phyloP scores from a whole-genome alignment of 2,329 filamentous ascomycete genomes.

The Ophiostoma sp. region DNA sequence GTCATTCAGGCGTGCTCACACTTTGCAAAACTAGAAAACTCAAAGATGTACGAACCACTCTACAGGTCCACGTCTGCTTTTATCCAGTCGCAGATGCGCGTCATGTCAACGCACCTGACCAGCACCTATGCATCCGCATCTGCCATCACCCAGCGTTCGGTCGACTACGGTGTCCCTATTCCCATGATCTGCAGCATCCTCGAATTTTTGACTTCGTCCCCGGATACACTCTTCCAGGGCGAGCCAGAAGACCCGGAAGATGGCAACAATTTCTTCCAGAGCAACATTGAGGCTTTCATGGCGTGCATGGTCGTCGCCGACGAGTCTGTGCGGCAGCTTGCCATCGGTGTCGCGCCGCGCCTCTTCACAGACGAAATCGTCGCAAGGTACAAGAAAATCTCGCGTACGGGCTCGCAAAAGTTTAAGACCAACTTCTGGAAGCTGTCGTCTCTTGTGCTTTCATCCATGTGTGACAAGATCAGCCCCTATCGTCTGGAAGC shows the following conservation, averaged over 20 bases:
- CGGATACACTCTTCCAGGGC: conserved; percentile 44
- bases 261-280: conserved; percentile 39
- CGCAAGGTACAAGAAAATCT: conserved; percentile 36
- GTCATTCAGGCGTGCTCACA: conserved; percentile 58
- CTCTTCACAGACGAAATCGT: conserved; percentile 42
- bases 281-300: conserved; percentile 49
- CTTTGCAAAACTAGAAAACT: conserved; percentile 51
- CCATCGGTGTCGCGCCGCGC: conserved; percentile 44
- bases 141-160: conserved; percentile 38
- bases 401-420: conserved; percentile 36
- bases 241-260: conserved; percentile 36
- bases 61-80: conserved; percentile 53
- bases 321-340: conserved; percentile 45
- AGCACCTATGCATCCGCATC: conserved; percentile 39
- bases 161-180: conserved; percentile 38
- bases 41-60: conserved; percentile 48
- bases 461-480: conserved; percentile 47
- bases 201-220: conserved; percentile 52
- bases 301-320: conserved; percentile 51
- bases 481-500: conserved; percentile 40
- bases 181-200: conserved; percentile 50
- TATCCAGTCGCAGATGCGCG: conserved; percentile 53
- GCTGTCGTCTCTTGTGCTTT: conserved; percentile 46
- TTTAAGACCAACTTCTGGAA: conserved; percentile 49
- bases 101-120: conserved; percentile 40